These are phyloP conservation scores for Quercus gilva DNA, from an alignment of 306 rosid genomes.

Conservation along the genomic window DNA sequence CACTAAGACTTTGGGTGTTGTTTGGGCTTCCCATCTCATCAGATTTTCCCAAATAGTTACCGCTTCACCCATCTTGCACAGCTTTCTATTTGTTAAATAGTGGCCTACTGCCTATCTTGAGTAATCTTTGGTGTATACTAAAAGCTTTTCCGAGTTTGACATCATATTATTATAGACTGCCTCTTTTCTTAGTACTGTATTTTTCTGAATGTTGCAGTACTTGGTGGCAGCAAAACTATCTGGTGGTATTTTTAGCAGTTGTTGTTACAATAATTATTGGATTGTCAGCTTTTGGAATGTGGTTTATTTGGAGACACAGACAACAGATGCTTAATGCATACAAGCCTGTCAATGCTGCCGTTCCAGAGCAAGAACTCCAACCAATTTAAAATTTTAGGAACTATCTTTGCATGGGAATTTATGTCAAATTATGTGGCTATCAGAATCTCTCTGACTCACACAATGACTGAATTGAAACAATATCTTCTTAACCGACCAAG, in stretches of 20 bases:
- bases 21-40: not conserved
- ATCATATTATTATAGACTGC: slow-evolving; percentile 2
- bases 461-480: slow-evolving; percentile 22
- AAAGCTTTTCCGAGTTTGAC: not conserved
- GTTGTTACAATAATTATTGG: slow-evolving; percentile 47
- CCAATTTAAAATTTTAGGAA: slow-evolving; percentile 50
- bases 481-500: slow-evolving; percentile 18
- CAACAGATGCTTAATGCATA: slow-evolving; percentile 49
- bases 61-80: not conserved
- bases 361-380: slow-evolving; percentile 91
- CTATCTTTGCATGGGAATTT: slow-evolving; percentile 21
- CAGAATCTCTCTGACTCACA: slow-evolving; percentile 19
- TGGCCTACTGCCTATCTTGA: not conserved
- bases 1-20: too few relatives aligned
- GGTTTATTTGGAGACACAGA: slow-evolving; percentile 62
- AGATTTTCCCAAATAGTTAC: not conserved
- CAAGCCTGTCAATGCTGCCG: slow-evolving; percentile 62
- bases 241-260: slow-evolving; percentile 39
- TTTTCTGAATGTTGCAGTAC: slow-evolving; percentile 51
- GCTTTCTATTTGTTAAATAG: not conserved
- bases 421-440: slow-evolving; percentile 4
- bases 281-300: slow-evolving; percentile 48
- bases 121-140: not conserved
- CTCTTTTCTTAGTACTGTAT: not conserved
- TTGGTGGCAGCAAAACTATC: slow-evolving; percentile 56